These are phyloP conservation scores for Aspergillus sp. DNA, from an alignment of 2,329 filamentous ascomycete genomes.

Conservation along the genomic window DNA sequence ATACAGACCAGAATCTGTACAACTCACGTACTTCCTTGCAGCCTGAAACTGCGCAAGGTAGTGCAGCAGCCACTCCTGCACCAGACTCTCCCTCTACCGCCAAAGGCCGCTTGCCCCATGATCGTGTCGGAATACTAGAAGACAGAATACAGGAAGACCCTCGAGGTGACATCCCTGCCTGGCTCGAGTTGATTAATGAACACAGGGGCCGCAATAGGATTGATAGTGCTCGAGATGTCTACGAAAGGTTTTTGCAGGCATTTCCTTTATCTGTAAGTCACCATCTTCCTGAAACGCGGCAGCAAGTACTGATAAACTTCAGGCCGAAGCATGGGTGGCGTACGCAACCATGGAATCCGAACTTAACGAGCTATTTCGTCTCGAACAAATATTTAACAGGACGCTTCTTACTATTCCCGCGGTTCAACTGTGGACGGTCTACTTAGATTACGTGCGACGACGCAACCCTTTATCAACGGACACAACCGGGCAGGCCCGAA, in stretches of 20 bases:
- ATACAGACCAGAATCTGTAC: slow-evolving; percentile 39
- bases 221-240: slow-evolving; percentile 76
- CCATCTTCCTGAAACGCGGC: not conserved
- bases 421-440: slow-evolving; percentile 86
- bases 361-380: slow-evolving; percentile 74
- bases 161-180: slow-evolving; percentile 87
- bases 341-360: slow-evolving; percentile 89
- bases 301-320: slow-evolving; percentile 33
- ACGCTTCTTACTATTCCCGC: slow-evolving; percentile 78
- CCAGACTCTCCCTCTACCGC: slow-evolving; percentile 47
- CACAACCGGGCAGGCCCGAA: slow-evolving; percentile 70
- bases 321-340: slow-evolving; percentile 90
- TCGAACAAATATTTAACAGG: slow-evolving; percentile 80
- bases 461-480: slow-evolving; percentile 85
- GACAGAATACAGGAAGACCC: slow-evolving; percentile 90
- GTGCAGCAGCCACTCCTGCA: slow-evolving; percentile 38
- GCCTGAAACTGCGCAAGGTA: slow-evolving; percentile 34
- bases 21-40: slow-evolving; percentile 33
- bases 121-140: slow-evolving; percentile 78
- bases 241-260: slow-evolving; percentile 80
- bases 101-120: slow-evolving; percentile 64
- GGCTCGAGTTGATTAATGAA: slow-evolving; percentile 83
- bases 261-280: slow-evolving; percentile 89
- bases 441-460: slow-evolving; percentile 92
- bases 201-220: slow-evolving; percentile 78